Conservation (phyloP, 208 protist species). For the Trypanosoma theileri region DNA sequence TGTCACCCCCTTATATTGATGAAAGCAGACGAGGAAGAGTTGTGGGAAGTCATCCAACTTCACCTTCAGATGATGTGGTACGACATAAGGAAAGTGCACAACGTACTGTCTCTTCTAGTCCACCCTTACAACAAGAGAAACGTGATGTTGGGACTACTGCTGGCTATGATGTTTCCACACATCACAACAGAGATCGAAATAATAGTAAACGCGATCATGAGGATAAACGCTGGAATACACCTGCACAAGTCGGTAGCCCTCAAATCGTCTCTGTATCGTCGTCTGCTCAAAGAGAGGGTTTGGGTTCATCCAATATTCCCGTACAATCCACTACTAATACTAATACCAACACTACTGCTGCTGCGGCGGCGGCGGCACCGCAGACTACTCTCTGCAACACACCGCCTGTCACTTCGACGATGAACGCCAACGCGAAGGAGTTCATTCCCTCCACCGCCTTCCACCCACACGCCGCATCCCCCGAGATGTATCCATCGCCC, state of each 20-base stretch:
- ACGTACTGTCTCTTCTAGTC: neutral
- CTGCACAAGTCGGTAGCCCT: neutral
- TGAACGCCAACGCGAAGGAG: conserved; percentile 81
- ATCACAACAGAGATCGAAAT: neutral
- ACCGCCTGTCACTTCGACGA: conserved; percentile 37
- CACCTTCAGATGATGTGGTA: too few relatives aligned
- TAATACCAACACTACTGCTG: too few relatives aligned
- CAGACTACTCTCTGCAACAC: neutral
- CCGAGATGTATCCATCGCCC: conserved; percentile 39
- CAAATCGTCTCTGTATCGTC: neutral
- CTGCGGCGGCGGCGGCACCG: neutral
- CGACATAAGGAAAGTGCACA: neutral
- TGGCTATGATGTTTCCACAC: neutral
- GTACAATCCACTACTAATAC: too few relatives aligned
- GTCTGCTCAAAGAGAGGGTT: too few relatives aligned
- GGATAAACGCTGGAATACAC: conserved; percentile 7
- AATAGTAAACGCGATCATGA: neutral
- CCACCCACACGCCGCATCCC: conserved; percentile 44
- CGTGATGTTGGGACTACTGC: neutral
- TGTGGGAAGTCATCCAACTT: conserved; percentile 17
- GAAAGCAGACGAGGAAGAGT: conserved; percentile 52
- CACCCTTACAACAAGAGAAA: conserved; percentile 6
- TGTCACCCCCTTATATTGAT: conserved; percentile 77
- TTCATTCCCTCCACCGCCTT: conserved; percentile 54
- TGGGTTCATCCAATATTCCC: too few relatives aligned